A percentile compares a stretch with the other conserved stretches of the same genome.
phyloP scores from a whole-genome alignment of 306 rosid species.

The Coriaria nepalensis region DNA sequence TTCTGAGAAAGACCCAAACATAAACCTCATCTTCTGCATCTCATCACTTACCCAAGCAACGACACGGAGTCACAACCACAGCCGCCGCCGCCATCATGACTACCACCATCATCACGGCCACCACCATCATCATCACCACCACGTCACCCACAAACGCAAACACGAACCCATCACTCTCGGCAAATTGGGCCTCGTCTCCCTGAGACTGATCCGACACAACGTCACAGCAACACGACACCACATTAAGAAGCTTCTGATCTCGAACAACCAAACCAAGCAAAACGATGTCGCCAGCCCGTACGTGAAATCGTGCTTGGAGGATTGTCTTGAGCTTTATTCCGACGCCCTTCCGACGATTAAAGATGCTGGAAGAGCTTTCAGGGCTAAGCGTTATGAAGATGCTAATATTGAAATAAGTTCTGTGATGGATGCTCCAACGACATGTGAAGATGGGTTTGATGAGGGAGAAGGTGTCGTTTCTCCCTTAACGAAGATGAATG shows the following conservation, averaged over 20 bases:
- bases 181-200: conserved; percentile 34
- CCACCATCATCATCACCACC: too few species aligned
- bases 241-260: conserved; percentile 32
- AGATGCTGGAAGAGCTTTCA: conserved; percentile 29
- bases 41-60: conserved; percentile 29
- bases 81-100: too few species aligned
- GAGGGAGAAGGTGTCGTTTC: conserved; percentile 24
- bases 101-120: too few species aligned
- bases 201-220: conserved; percentile 29
- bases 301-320: conserved; percentile 29
- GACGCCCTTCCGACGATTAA: conserved; percentile 27
- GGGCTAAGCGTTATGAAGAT: conserved; percentile 26
- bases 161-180: conserved; percentile 15
- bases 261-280: neutral
- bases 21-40: conserved; percentile 48
- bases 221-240: conserved; percentile 24
- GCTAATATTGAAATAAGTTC: conserved; percentile 37
- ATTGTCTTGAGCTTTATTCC: conserved; percentile 43
- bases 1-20: conserved; percentile 42
- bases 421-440: conserved; percentile 35
- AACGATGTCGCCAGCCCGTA: conserved; percentile 4
- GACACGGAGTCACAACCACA: conserved; percentile 5
- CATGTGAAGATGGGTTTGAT: conserved; percentile 71
- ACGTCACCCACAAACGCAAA: too few species aligned
- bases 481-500: conserved; percentile 45